Conservation (phyloP, 2,329 filamentous ascomycete species). For the Aspergillus sp. region DNA sequence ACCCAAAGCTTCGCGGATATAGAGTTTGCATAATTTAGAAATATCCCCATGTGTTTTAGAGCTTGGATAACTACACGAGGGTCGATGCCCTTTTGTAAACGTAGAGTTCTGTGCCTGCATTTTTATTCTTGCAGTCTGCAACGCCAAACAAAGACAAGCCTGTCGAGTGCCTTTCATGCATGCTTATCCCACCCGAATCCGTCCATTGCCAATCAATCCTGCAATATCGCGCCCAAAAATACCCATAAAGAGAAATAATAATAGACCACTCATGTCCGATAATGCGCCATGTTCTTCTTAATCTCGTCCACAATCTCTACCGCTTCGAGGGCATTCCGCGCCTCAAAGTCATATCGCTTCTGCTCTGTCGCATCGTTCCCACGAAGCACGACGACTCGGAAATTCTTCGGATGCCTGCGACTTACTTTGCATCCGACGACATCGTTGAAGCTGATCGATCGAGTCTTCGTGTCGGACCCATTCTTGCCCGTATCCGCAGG, state of each 20-base stretch:
- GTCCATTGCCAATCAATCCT: neutral
- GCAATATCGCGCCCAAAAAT: neutral
- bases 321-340: slow-evolving; percentile 57
- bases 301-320: slow-evolving; percentile 64
- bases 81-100: no score
- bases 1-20: neutral
- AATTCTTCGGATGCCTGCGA: slow-evolving; percentile 63
- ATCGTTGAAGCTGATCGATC: slow-evolving; percentile 62
- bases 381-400: slow-evolving; percentile 60
- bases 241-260: slow-evolving; percentile 2
- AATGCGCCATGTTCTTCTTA: slow-evolving; percentile 55
- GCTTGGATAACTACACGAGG: neutral
- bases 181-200: neutral
- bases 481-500: slow-evolving; percentile 57
- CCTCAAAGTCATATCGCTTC: slow-evolving; percentile 68
- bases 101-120: neutral
- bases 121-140: neutral
- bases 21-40: neutral
- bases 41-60: neutral
- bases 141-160: slow-evolving; percentile 1
- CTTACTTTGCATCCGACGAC: slow-evolving; percentile 67
- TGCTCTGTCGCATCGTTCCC: slow-evolving; percentile 63
- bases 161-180: neutral
- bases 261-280: slow-evolving; percentile 32
- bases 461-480: slow-evolving; percentile 55